phyloP scores from a whole-genome alignment of 73 alveolate species.

The Tetrahymena borealis region DNA sequence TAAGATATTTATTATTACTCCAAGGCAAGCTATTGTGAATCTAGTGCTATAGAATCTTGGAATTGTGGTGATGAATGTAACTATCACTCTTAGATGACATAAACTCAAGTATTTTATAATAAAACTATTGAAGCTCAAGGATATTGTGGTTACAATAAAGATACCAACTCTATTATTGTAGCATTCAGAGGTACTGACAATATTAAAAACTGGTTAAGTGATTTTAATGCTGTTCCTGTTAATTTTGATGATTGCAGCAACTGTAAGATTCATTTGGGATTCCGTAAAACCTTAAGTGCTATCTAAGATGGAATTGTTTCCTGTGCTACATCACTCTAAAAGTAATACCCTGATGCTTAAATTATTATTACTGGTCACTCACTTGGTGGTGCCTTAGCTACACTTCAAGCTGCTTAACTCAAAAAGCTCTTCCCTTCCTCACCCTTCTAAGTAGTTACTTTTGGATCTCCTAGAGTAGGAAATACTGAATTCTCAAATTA shows the following conservation, averaged over 20 bases:
- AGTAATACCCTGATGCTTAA: neutral
- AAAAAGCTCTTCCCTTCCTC: neutral
- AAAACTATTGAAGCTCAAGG: neutral
- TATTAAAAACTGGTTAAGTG: neutral
- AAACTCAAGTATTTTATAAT: neutral
- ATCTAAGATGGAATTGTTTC: neutral
- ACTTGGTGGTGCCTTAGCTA: neutral
- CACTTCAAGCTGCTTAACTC: neutral
- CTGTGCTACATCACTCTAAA: neutral
- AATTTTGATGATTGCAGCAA: neutral
- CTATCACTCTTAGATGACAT: neutral
- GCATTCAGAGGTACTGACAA: neutral
- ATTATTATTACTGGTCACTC: neutral
- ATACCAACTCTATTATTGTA: neutral
- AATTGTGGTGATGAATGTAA: neutral
- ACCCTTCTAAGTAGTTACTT: neutral
- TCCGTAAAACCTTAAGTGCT: neutral
- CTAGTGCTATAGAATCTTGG: neutral
- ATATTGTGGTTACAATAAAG: neutral
- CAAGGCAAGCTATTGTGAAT: neutral
- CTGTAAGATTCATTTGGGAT: neutral
- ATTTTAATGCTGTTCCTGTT: neutral
- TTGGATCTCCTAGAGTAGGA: neutral
- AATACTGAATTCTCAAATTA: neutral
- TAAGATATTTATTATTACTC: neutral